phyloP scores from a whole-genome alignment of 2,329 filamentous ascomycete species.

The Sarocladium oryzae region DNA sequence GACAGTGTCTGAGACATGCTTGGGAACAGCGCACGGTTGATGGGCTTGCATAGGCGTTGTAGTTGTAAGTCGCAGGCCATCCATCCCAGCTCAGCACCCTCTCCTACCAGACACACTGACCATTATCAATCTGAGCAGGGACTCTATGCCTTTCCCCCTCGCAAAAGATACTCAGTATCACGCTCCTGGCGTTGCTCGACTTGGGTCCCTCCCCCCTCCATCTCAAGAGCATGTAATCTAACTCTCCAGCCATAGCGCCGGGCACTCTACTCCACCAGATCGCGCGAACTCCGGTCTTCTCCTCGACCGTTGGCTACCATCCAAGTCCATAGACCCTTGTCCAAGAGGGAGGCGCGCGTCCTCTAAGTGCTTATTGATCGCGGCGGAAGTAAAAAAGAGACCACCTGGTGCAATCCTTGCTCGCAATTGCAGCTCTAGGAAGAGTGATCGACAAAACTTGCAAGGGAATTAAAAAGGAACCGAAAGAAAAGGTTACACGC shows the following conservation, averaged over 20 bases:
- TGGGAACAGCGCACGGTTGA: neutral
- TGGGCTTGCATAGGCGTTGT: too few species aligned
- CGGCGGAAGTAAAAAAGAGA: neutral
- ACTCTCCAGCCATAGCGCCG: conserved; percentile 6
- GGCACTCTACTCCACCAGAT: conserved; percentile 8
- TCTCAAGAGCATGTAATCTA: neutral
- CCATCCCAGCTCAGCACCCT: too few species aligned
- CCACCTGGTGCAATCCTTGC: neutral
- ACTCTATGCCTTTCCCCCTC: too few species aligned
- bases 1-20: conserved; percentile 1
- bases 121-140: too few species aligned
- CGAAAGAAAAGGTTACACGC: too few species aligned
- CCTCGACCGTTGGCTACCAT: neutral
- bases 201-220: neutral
- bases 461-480: neutral
- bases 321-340: too few species aligned
- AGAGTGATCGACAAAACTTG: neutral
- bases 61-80: too few species aligned
- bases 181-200: too few species aligned
- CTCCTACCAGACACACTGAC: too few species aligned
- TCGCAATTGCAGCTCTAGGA: neutral
- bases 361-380: too few species aligned
- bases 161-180: too few species aligned
- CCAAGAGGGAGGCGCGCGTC: too few species aligned
- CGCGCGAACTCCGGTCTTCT: neutral